A percentile compares a stretch with the other conserved stretches of the same genome.
These are phyloP conservation scores for Linnemannia schmuckeri DNA, from an alignment of 192 early-diverging fungal genomes.

Conservation along the genomic window DNA sequence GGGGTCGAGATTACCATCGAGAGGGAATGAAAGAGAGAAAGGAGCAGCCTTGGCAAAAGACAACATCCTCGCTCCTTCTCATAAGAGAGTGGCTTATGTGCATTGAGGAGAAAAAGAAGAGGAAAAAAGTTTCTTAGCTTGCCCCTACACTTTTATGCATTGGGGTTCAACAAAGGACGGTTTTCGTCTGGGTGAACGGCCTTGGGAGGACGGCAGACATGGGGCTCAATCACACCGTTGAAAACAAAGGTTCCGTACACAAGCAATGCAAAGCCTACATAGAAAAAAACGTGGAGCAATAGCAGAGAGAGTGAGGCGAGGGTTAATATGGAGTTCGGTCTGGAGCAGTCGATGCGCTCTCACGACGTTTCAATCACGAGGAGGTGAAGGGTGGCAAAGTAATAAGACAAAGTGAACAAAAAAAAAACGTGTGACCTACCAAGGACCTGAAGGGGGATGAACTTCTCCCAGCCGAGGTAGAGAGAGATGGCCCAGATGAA, in stretches of 20 bases:
- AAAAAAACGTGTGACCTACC: slow-evolving; percentile 59
- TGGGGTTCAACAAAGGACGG: slow-evolving; percentile 36
- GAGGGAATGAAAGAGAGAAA: background rate
- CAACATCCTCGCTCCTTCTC: background rate
- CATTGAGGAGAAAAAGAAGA: background rate
- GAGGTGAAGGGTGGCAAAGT: background rate
- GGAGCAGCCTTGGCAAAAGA: background rate
- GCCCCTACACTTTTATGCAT: background rate
- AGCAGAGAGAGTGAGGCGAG: background rate
- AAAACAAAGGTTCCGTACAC: slow-evolving; percentile 91
- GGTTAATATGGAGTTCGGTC: background rate
- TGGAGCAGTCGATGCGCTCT: background rate
- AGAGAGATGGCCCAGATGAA: slow-evolving; percentile 96
- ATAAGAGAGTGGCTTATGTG: background rate
- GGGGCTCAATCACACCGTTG: slow-evolving; percentile 85
- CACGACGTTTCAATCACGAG: background rate
- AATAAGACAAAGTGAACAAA: background rate
- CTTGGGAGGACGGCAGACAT: slow-evolving; percentile 58
- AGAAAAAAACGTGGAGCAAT: slow-evolving; percentile 15
- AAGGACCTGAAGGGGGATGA: slow-evolving; percentile 92
- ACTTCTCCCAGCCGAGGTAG: slow-evolving; percentile 95
- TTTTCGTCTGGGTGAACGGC: slow-evolving; percentile 29
- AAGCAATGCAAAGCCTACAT: slow-evolving; percentile 67
- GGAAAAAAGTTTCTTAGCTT: too few relatives aligned
- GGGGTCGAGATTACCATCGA: background rate